Base-by-base conservation (phyloP, 768 basidiomycete genomes). In the Suillus lakei region DNA sequence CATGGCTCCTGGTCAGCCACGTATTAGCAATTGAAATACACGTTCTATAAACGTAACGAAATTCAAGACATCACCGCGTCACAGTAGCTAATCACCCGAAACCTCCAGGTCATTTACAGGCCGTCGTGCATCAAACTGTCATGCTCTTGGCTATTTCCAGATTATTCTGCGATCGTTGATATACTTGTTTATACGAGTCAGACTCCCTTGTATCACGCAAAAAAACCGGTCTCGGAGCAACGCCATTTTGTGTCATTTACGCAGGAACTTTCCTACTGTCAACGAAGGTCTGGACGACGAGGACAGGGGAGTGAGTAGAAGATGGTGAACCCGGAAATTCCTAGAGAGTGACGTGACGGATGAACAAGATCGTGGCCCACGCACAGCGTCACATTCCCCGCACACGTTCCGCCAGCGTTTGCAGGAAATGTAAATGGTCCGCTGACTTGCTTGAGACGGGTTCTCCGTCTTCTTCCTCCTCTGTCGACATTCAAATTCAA, bases 331-430 rank as follows among this genome's bases (percentile, higher is more conserved):
- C 51, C 51, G 23, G 43, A 60, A 32, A 60, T 32, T 61, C 32
- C 62, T 34, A 62, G 26, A 53, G 46, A 62, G 38, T 56, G 62
- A 62, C 62, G 53, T 61, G 44, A 56, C 51, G 30, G 30, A 61
- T 55, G 51, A 54, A 21, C 60, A 39, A 58, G 56, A 58, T 58
- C 56, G 56, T 39, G 56, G 56, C 38, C 56, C 56, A 58, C 38
- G 56, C 56, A 58, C 56, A 58, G 56, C 56, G 56, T 58, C 56
- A 58, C 56, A 58, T 58, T 58, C 56, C 56, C 56, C 56, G 56
- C 56, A 58, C 56, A 58, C 56, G 56, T 58, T 58, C 56, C 56
- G 38, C 56, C 38, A 58, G 56, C 56, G 56, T 58, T 58, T 58
- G 56, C 56, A 58, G 36, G 56, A 39, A 26, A 39, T 58, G 56